Conservation (phyloP, 1,139 yeast species). For the Blastobotrys buckinghamii region DNA sequence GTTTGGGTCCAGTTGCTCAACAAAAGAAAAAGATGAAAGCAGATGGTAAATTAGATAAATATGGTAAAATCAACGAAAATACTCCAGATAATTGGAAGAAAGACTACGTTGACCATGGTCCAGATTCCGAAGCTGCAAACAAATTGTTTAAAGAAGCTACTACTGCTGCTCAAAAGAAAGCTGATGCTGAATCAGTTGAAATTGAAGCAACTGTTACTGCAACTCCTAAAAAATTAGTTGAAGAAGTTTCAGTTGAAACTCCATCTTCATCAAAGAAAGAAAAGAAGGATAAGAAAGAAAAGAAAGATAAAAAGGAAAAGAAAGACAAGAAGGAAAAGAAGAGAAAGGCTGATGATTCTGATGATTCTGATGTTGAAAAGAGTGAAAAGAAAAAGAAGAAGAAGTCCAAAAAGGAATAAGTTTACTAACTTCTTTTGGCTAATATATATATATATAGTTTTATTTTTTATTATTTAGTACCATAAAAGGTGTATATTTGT, state of each 20-base stretch:
- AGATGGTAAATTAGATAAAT: slow-evolving; percentile 95
- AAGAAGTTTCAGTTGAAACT: slow-evolving; percentile 32
- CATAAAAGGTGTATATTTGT: too few species aligned
- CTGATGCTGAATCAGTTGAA: slow-evolving; percentile 17
- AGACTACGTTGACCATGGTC: slow-evolving; percentile 69
- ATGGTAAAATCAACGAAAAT: slow-evolving; percentile 85
- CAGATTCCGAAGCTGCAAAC: slow-evolving; percentile 32
- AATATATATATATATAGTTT: slow-evolving; percentile 10
- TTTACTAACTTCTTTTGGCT: neutral
- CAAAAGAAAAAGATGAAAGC: slow-evolving; percentile 98
- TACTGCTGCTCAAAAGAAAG: slow-evolving; percentile 29
- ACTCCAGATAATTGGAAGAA: slow-evolving; percentile 93
- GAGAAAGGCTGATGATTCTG: slow-evolving; percentile 36
- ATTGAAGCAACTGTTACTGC: slow-evolving; percentile 32
- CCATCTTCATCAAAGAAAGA: slow-evolving; percentile 31
- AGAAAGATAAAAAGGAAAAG: slow-evolving; percentile 53
- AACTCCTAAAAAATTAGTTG: slow-evolving; percentile 45
- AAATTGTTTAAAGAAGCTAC: slow-evolving; percentile 26
- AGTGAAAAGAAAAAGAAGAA: slow-evolving; percentile 31
- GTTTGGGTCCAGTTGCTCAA: slow-evolving; percentile 96
- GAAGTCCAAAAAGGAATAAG: slow-evolving; percentile 11
- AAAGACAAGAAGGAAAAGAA: slow-evolving; percentile 66
- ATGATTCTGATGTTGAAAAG: slow-evolving; percentile 53
- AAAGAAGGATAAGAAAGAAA: slow-evolving; percentile 49
- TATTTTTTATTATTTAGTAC: slow-evolving; percentile 11